Evolutionary conservation across 495 filamentous ascomycete genomes (phyloP), one percentile per base, ranked within the genome.

Genomic region (Penicilliopsis zonata): DNA sequence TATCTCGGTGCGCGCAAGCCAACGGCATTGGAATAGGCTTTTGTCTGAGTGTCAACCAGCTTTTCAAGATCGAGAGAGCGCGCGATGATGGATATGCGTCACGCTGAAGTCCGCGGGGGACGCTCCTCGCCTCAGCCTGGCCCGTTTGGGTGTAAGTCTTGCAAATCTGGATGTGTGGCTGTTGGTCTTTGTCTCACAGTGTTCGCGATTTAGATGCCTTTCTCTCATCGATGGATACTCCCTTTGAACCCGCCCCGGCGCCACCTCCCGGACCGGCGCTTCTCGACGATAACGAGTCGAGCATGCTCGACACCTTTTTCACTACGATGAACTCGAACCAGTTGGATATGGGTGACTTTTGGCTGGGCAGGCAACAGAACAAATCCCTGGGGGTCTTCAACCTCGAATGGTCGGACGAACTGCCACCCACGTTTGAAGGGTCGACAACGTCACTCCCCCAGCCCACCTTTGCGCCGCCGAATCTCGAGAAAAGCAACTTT

Each of bases 111-210:
- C 29, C 54, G 43, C 4, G 40, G 41, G 24, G 53, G 46, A 28
- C 53, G 38, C 9, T 38, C 49, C 28, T 56, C 52, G 16, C 50
- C 53, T 32, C 44, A 52, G 18, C 41, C 48, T 16, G 59, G 50
- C 44, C 72, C 71, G 13, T 79, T 79, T 61, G 74, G 73, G 36
- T 79, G 74, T 79, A 50, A 41, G 74, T 67, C 9, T 9, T 40
- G n/a, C n/a, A n/a, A n/a, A 14, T 31, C 28, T 17, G 13, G 22
- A 16, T 10, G 18, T 26, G 19, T 21, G 31, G 12, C n/a, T 28
- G 5, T 23, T 30, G 13, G 24, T 25, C 17, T 31, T 34, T 23
- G 18, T 42, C 49, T 55, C 39, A 52, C 43, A 9, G 19, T 29
- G 23, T 38, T 31, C 31, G n/a, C 23, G 30, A 14, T 30, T 16